Base-by-base conservation (phyloP, 129 eudicot genomes). In the Solidago caesia region DNA sequence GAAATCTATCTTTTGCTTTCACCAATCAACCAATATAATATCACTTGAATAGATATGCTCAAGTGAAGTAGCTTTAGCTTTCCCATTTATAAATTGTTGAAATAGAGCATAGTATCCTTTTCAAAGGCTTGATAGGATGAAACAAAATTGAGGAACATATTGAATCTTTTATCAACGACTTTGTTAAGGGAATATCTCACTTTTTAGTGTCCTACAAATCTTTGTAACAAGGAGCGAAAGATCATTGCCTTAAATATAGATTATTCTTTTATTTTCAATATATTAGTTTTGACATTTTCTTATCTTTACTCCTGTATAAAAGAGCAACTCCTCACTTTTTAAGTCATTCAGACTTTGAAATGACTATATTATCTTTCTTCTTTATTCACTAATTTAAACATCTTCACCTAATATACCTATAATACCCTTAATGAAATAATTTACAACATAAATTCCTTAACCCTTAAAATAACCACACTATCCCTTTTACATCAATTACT, bases 131-230 rank as follows among this genome's bases (percentile, higher is more conserved):
- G 73, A 75, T 64, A 44, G 29, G 21, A 76, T 44, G 74, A 76
- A 67, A 67, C 68, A 76, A 76, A 67, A 74, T 76, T 55, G 57
- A 67, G 74, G 48, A 56, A 67, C 74, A 76, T 76, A 67, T 56
- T 67, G 74, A 61, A 76, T 67, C 80, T 76, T 67, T 66, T 67
- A 49, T 67, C 74, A 14, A 56, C 52, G 74, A 76, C 80, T 75
- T 75, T 67, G 80, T 21, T 33, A n/a, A 76, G 73, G 70, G 74
- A 76, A 45, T 73, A 44, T 67, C 48, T 76, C 47, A 56, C 74
- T 76, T 33, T 76, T 76, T 56, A 25, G 29, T 76, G 72, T 67
- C 80, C 80, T 76, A 67, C 80, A 67, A 67, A 76, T 76, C 67
- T 29, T 76, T 67, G 80, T 69, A 64, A 74, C 61, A 74, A 74